Conservation (phyloP, 768 basidiomycete species). For the Tricholoma flavovirens region DNA sequence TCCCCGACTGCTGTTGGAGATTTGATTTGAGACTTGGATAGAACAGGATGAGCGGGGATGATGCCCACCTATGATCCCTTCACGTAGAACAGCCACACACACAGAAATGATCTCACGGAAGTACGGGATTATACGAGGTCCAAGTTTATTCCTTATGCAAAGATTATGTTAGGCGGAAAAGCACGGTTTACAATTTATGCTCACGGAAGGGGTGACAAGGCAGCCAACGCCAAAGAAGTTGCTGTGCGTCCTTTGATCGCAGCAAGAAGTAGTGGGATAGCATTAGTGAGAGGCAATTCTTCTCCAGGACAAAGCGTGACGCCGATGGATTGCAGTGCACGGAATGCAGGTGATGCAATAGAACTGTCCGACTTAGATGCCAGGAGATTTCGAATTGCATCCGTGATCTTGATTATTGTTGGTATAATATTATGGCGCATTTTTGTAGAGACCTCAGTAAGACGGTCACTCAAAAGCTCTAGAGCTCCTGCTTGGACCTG, state of each 20-base stretch:
- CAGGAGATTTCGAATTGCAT: constrained; percentile 44
- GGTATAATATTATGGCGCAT: constrained; percentile 47
- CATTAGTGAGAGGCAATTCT: constrained; percentile 52
- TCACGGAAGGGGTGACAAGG: constrained; percentile 60
- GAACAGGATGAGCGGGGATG: not conserved
- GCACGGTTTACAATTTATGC: constrained; percentile 16
- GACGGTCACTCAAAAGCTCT: constrained; percentile 59
- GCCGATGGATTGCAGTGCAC: constrained; percentile 55
- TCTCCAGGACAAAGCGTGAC: constrained; percentile 58
- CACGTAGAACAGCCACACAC: constrained; percentile 44
- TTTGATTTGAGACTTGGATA: not conserved
- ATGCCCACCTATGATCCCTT: constrained; percentile 31
- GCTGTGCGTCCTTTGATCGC: constrained; percentile 36
- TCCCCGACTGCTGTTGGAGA: constrained; percentile 26
- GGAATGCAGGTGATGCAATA: constrained; percentile 45
- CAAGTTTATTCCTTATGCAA: constrained; percentile 57
- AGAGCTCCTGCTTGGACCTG: constrained; percentile 68
- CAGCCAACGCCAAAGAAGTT: constrained; percentile 40
- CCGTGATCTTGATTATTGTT: constrained; percentile 49
- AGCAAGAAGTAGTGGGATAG: constrained; percentile 54
- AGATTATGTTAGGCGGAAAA: not conserved
- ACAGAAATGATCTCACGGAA: constrained; percentile 67
- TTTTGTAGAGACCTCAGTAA: constrained; percentile 52
- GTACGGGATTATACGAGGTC: constrained; percentile 83
- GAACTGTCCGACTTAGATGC: constrained; percentile 32